phyloP scores from a whole-genome alignment of 2,329 filamentous ascomycete species.

The Fusarium sp. region DNA sequence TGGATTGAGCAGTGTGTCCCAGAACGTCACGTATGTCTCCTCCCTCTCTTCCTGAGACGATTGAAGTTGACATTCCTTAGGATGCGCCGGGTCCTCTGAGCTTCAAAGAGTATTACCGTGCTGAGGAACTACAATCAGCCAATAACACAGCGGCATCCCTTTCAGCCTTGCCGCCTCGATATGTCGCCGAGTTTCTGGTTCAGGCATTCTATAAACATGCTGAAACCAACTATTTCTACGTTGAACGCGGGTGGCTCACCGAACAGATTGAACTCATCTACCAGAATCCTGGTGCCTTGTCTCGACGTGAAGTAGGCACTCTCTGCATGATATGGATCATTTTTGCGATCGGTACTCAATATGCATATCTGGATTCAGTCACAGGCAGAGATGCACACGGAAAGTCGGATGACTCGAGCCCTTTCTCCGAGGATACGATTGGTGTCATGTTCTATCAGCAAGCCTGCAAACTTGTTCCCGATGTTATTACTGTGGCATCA shows the following conservation, averaged over 20 bases:
- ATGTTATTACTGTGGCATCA: conserved; percentile 66
- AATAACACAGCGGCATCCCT: conserved; percentile 53
- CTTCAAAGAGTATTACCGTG: conserved; percentile 57
- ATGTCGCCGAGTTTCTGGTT: conserved; percentile 59
- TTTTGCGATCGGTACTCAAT: conserved; percentile 63
- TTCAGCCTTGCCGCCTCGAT: conserved; percentile 57
- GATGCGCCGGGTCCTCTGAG: conserved; percentile 46
- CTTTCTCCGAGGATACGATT: conserved; percentile 62
- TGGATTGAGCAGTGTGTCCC: conserved; percentile 58
- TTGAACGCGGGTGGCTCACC: conserved; percentile 57
- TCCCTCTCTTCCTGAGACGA: background rate
- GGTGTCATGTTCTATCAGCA: conserved; percentile 68
- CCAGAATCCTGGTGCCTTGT: conserved; percentile 51
- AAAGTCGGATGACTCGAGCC: conserved; percentile 39
- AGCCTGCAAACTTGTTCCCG: conserved; percentile 64
- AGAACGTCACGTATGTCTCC: conserved; percentile 45
- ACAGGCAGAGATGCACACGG: conserved; percentile 34
- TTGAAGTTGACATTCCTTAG: conserved; percentile 22
- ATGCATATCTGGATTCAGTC: conserved; percentile 58
- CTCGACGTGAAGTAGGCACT: conserved; percentile 55
- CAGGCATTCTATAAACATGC: conserved; percentile 61
- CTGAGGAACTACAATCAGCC: conserved; percentile 58
- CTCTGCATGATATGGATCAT: conserved; percentile 60
- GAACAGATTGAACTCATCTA: conserved; percentile 56
- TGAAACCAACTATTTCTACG: conserved; percentile 61